Evolutionary conservation across 2,329 filamentous ascomycete species (phyloP).

Genomic region (Fusarium dimerum): DNA sequence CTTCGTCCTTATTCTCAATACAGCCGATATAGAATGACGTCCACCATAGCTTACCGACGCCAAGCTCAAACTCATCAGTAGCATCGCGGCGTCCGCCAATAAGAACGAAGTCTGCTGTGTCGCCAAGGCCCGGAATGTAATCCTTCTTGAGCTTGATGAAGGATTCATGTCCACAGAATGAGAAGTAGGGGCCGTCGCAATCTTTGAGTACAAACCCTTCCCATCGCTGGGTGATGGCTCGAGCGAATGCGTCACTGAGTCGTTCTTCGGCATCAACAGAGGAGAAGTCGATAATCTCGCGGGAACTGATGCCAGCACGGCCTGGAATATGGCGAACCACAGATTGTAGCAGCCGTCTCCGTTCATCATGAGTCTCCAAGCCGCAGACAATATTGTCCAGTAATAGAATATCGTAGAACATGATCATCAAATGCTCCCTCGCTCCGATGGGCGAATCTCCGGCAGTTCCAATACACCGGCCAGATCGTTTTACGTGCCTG

Average conservation of each 20-base stretch:
- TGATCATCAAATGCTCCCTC: not conserved
- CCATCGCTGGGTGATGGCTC: slow-evolving; percentile 2
- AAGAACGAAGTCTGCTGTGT: slow-evolving; percentile 73
- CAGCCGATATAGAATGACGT: slow-evolving; percentile 76
- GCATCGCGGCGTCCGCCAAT: slow-evolving; percentile 70
- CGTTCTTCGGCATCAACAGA: slow-evolving; percentile 2
- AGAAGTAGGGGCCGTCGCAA: not conserved
- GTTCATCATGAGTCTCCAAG: not conserved
- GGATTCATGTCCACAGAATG: slow-evolving; percentile 68
- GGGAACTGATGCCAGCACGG: slow-evolving; percentile 1
- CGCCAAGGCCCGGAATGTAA: slow-evolving; percentile 54
- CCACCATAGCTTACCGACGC: slow-evolving; percentile 59
- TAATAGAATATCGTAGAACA: not conserved
- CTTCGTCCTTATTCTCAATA: slow-evolving; percentile 60
- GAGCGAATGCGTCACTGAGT: slow-evolving; percentile 2
- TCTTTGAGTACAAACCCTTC: slow-evolving; percentile 4
- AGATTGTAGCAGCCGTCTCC: not conserved
- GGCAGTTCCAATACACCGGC: slow-evolving; percentile 39
- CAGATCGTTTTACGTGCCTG: slow-evolving; percentile 71
- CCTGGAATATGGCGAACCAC: slow-evolving; percentile 47
- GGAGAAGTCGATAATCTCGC: slow-evolving; percentile 3
- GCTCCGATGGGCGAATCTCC: not conserved
- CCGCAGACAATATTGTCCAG: not conserved
- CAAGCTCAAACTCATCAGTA: slow-evolving; percentile 53
- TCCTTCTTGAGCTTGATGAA: slow-evolving; percentile 55